phyloP scores from a whole-genome alignment of 2,329 filamentous ascomycete genomes.

The Paecilomyces niveus region DNA sequence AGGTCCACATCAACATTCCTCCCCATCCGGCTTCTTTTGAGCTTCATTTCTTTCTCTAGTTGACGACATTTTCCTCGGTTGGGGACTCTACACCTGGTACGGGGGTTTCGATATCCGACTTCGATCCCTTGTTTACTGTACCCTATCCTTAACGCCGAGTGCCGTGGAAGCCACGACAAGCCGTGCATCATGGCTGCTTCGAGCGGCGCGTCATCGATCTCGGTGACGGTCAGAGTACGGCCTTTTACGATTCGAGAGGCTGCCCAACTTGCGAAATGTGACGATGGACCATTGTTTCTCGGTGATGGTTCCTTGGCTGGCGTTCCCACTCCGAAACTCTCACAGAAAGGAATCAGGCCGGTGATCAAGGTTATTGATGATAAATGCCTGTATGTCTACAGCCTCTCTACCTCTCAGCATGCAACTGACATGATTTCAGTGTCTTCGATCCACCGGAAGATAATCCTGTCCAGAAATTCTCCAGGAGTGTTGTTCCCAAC shows the following conservation, averaged over 20 bases:
- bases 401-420: background rate
- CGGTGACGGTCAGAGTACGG: conserved; percentile 53
- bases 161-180: background rate
- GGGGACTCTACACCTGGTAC: background rate
- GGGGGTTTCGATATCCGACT: background rate
- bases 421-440: conserved; percentile 41
- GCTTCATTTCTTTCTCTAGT: conserved; percentile 5
- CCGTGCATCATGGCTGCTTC: conserved; percentile 31
- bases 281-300: conserved; percentile 87
- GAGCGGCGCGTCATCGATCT: conserved; percentile 44
- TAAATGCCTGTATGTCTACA: conserved; percentile 71
- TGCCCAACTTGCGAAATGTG: conserved; percentile 68
- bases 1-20: conserved; percentile 25
- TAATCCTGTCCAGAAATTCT: conserved; percentile 81
- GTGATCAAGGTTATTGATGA: conserved; percentile 97
- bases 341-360: conserved; percentile 76
- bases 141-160: background rate
- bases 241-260: conserved; percentile 83
- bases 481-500: conserved; percentile 68
- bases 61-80: background rate
- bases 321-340: conserved; percentile 73
- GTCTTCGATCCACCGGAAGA: conserved; percentile 97
- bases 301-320: conserved; percentile 93
- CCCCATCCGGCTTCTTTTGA: conserved; percentile 6
- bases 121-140: conserved; percentile 2